These are phyloP conservation scores for Podochytrium sp. DNA, from an alignment of 192 early-diverging fungal genomes.

Conservation along the genomic window DNA sequence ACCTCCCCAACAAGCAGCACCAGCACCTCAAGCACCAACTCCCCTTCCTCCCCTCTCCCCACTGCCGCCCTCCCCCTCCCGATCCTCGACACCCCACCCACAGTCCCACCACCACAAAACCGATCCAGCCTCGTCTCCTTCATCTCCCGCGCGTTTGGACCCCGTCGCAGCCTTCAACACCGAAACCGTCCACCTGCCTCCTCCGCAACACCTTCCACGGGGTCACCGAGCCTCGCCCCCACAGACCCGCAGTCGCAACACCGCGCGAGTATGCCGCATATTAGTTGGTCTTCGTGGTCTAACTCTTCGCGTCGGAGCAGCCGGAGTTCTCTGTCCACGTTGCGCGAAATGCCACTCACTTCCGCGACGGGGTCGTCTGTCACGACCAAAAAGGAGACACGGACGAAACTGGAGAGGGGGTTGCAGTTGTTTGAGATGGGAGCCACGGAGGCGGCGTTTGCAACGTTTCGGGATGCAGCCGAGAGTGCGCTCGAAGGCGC, in stretches of 20 bases:
- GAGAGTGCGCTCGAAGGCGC: background rate
- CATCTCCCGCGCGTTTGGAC: conserved; percentile 66
- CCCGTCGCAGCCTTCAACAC: conserved; percentile 8
- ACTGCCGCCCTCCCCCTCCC: background rate
- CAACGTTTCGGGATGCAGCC: conserved; percentile 12
- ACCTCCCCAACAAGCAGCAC: too few species aligned
- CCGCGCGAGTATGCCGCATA: conserved; percentile 25
- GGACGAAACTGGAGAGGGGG: background rate
- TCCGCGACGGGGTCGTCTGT: background rate
- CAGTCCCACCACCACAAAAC: conserved; percentile 26
- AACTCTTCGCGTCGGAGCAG: background rate
- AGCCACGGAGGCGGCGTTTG: conserved; percentile 21
- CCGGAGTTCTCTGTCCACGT: background rate
- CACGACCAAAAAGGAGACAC: background rate
- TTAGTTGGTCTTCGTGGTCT: conserved; percentile 41
- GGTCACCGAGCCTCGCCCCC: background rate
- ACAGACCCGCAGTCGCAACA: background rate
- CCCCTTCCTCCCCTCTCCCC: background rate
- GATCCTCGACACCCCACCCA: conserved; percentile 29
- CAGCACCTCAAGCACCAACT: background rate
- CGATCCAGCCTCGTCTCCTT: conserved; percentile 60
- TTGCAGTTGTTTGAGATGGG: conserved; percentile 26
- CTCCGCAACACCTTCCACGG: background rate
- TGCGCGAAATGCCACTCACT: background rate
- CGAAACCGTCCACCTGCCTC: background rate